Base-by-base conservation (phyloP, 768 basidiomycete genomes). In the Rubroboletus pulcherrimus region DNA sequence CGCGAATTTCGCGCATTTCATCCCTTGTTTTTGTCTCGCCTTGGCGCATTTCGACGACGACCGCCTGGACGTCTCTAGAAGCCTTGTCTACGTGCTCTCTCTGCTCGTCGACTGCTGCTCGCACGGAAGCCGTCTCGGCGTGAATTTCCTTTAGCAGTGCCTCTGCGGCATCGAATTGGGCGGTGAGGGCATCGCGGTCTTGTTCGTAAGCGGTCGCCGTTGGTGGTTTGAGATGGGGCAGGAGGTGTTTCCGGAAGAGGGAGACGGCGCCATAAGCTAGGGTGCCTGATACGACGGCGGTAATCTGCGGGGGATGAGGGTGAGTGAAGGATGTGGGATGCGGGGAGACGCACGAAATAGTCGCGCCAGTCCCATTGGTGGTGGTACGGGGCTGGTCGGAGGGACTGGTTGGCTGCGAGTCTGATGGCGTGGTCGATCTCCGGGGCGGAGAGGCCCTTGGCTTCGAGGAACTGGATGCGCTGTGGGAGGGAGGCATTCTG, bases 361-460 rank as follows among this genome's bases (percentile, higher is more conserved):
- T 99, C 97, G 55, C 95, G 79, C 97, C 97, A 99, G 71, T 98
- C 96, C 82, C 91, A 85, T 9, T 81, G 83, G 24, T 73, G 65
- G 26, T 72, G 73, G 64, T 74, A 77, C 15, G 74, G 68, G 58
- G 77, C 72, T 19, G 77, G 73, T 3, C 21, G 66, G 38, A 14
- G 49, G 55, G 54, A 55, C 40, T 69, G 65, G 38, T 51, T 69
- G 17, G 83, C 70, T 0, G 85, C 81, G 66, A 86, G 86, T 55
- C 80, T 80, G 67, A 98, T 70, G 1, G 93, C 94, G 31, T 84
- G 76, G 69, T 97, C 91, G 57, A 98, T 94, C 74, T 99, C 96
- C 15, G 77, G 71, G 7, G 79, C 77, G 0, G 85, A 86, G 34
- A 99, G 77, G 2, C 97, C 97, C 71, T 98, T 98, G 7, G 92